A percentile compares a stretch with the other conserved stretches of the same genome.
Evolutionary conservation across 441 rosid species (phyloP).

Genomic region (Pelargonium fulgidum): DNA sequence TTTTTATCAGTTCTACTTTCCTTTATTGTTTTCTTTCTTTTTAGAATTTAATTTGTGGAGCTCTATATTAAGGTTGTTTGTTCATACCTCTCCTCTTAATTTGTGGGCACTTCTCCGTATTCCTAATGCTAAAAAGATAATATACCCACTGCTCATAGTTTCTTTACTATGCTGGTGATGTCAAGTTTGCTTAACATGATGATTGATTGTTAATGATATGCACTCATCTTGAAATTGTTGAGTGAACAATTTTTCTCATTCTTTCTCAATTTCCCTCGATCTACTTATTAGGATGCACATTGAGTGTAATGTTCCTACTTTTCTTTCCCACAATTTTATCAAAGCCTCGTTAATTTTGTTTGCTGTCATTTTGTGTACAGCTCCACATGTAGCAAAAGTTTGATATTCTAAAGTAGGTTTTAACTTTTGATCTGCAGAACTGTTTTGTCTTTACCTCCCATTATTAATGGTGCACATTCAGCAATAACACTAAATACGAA

Average conservation of each 20-base stretch:
- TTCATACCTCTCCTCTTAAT: no score
- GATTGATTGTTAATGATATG: not conserved
- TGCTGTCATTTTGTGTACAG: not conserved
- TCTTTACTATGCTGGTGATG: not conserved
- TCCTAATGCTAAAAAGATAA: no score
- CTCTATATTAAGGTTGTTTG: no score
- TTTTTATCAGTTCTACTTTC: no score
- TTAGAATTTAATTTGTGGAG: no score
- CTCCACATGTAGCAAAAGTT: not conserved
- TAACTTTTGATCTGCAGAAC: conserved; percentile 44
- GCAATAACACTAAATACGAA: conserved; percentile 85
- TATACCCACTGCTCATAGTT: not conserved
- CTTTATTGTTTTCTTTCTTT: no score
- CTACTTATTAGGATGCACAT: not conserved
- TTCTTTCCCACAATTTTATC: not conserved
- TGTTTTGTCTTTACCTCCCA: conserved; percentile 83
- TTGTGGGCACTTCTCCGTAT: no score
- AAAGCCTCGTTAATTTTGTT: not conserved
- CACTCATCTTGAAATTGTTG: not conserved
- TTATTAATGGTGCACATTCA: conserved; percentile 92
- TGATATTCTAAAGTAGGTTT: conserved; percentile 8
- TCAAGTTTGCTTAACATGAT: no score
- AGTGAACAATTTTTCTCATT: not conserved
- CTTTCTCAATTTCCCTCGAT: no score
- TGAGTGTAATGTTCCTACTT: not conserved